Evolutionary conservation across 176 grass and related monocot species (phyloP).

Genomic region (Poa annua): DNA sequence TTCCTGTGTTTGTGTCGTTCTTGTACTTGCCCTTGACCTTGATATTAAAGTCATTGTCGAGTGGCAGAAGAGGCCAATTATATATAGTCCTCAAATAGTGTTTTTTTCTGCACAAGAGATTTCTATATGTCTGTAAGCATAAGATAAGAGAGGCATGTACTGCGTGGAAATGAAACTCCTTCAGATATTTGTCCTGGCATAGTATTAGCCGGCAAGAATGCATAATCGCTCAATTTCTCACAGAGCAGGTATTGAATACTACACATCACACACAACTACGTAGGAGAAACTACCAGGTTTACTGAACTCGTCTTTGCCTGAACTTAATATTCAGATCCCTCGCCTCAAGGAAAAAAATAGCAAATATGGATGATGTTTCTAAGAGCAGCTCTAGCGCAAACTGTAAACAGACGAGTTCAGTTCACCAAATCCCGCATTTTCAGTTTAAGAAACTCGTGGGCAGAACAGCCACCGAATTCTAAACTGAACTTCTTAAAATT

Average conservation of each 20-base stretch:
- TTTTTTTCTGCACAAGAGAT: conserved; percentile 21
- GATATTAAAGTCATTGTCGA: conserved; percentile 43
- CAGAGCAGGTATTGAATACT: background rate
- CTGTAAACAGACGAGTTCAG: no score
- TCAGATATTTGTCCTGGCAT: background rate
- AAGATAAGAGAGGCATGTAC: background rate
- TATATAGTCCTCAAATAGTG: conserved; percentile 37
- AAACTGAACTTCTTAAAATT: no score
- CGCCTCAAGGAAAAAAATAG: no score
- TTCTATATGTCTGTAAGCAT: conserved; percentile 31
- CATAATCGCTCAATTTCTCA: background rate
- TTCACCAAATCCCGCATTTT: no score
- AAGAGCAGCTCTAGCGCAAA: no score
- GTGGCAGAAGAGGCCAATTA: conserved; percentile 43
- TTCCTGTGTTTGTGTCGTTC: background rate
- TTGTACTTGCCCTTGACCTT: conserved; percentile 44
- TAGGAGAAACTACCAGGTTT: no score
- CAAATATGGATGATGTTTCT: no score
- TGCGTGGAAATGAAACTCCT: background rate
- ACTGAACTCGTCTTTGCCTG: background rate
- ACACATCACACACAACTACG: no score
- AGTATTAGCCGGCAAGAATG: background rate
- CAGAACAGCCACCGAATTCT: no score
- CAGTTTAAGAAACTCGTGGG: no score
- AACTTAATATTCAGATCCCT: background rate